A percentile compares a stretch with the other conserved stretches of the same genome.
phyloP scores from a whole-genome alignment of 164 flowering plant species.

The Buxus sempervirens region DNA sequence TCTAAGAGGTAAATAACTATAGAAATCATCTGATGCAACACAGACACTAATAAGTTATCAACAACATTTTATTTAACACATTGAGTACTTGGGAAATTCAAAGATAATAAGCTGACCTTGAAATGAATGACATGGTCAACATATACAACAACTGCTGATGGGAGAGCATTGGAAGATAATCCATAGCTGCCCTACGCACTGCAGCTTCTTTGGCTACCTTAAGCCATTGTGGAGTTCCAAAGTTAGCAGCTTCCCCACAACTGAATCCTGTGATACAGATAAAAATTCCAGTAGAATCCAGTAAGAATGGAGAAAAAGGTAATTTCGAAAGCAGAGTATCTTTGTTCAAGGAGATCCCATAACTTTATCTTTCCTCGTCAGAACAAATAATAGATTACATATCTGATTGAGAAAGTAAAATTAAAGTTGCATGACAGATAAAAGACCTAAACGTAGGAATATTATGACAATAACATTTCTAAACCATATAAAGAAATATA shows the following conservation, averaged over 20 bases:
- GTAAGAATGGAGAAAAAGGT: neutral
- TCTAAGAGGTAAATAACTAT: too few relatives aligned
- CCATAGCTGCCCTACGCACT: slow-evolving; percentile 94
- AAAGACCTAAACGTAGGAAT: neutral
- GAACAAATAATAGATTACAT: neutral
- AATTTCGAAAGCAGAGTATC: neutral
- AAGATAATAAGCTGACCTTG: slow-evolving; percentile 52
- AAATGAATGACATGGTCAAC: slow-evolving; percentile 89
- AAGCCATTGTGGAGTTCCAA: slow-evolving; percentile 97
- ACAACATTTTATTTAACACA: neutral
- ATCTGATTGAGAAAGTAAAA: neutral
- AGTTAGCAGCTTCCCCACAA: slow-evolving; percentile 99
- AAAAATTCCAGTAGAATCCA: slow-evolving; percentile 1
- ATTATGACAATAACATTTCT: too few relatives aligned
- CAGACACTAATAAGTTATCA: too few relatives aligned
- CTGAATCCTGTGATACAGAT: slow-evolving; percentile 62
- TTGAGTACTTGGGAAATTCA: neutral
- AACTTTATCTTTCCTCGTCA: neutral
- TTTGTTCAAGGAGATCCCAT: neutral
- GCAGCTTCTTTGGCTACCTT: slow-evolving; percentile 96
- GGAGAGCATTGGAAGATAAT: slow-evolving; percentile 96
- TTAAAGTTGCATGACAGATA: neutral
- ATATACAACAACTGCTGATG: slow-evolving; percentile 93
- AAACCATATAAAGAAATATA: too few relatives aligned
- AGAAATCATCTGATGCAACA: too few relatives aligned